A percentile compares a stretch with the other conserved stretches of the same genome.
Conservation (phyloP, 176 grass and related monocot species). For the Tillandsia fasciculata region DNA sequence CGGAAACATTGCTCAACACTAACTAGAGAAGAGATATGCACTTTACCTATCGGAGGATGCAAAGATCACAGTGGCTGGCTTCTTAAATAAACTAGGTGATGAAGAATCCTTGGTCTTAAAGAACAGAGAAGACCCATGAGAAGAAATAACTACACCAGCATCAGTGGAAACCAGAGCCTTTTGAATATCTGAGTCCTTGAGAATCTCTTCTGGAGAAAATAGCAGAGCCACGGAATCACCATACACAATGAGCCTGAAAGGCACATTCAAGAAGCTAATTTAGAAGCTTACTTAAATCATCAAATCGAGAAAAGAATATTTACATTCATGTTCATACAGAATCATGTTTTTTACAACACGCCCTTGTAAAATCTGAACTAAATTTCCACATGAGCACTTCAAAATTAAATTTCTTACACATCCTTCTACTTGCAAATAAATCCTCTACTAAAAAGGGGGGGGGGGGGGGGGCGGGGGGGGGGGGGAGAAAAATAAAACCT, state of each 20-base stretch:
- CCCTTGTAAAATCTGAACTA: too few species aligned
- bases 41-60: constrained; percentile 70
- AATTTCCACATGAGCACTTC: too few species aligned
- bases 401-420: too few species aligned
- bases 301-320: not conserved
- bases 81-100: constrained; percentile 27
- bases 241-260: constrained; percentile 50
- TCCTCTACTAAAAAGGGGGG: too few species aligned
- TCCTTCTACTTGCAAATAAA: too few species aligned
- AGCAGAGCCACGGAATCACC: constrained; percentile 44
- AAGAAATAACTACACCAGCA: constrained; percentile 47
- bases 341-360: too few species aligned
- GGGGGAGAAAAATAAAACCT: too few species aligned
- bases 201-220: constrained; percentile 54
- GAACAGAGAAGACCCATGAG: constrained; percentile 37
- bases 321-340: too few species aligned
- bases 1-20: not conserved
- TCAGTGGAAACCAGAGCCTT: constrained; percentile 41
- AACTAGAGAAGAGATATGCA: not conserved
- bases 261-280: constrained; percentile 16
- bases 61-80: constrained; percentile 40
- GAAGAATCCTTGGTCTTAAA: constrained; percentile 35
- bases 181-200: constrained; percentile 37
- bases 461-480: too few species aligned
- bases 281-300: not conserved